phyloP scores from a whole-genome alignment of 768 basidiomycete species.

The Lactarius akahatsu region DNA sequence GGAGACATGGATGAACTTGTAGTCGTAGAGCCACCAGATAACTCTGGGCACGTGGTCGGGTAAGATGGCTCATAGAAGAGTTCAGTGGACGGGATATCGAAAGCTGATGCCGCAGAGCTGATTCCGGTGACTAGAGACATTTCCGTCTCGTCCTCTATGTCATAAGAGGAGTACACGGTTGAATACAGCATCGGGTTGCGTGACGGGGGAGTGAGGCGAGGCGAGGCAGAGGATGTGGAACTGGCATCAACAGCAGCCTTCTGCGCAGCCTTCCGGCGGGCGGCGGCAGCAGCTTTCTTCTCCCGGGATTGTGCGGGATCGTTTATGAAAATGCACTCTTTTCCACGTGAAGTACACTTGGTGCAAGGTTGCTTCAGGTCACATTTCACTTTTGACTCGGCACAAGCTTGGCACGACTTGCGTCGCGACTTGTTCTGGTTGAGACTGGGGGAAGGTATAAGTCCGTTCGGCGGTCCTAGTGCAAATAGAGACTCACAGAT shows the following conservation, averaged over 20 bases:
- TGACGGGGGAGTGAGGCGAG: slow-evolving; percentile 17
- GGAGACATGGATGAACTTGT: slow-evolving; percentile 29
- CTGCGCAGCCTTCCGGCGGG: slow-evolving; percentile 24
- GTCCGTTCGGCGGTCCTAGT: neutral
- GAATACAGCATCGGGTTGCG: slow-evolving; percentile 15
- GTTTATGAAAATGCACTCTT: slow-evolving; percentile 52
- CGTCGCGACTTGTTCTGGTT: slow-evolving; percentile 54
- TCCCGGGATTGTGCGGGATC: slow-evolving; percentile 29
- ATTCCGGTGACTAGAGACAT: slow-evolving; percentile 18
- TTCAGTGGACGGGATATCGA: slow-evolving; percentile 24
- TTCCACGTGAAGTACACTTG: slow-evolving; percentile 57
- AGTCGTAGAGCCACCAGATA: slow-evolving; percentile 22
- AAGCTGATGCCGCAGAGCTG: slow-evolving; percentile 15
- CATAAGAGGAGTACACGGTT: slow-evolving; percentile 19
- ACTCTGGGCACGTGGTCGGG: slow-evolving; percentile 21
- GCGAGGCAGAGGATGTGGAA: slow-evolving; percentile 24
- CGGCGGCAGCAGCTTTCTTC: slow-evolving; percentile 29
- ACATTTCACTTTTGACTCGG: slow-evolving; percentile 68
- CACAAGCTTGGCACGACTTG: slow-evolving; percentile 65
- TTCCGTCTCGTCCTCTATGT: slow-evolving; percentile 14
- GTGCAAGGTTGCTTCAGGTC: slow-evolving; percentile 61
- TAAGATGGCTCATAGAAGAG: slow-evolving; percentile 20
- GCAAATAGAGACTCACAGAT: slow-evolving; percentile 45
- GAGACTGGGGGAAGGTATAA: slow-evolving; percentile 20
- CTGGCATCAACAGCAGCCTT: slow-evolving; percentile 15